Evolutionary conservation across 257 asterid species (phyloP), one percentile per base, ranked within the genome.

Genomic region (Petunia secreta): DNA sequence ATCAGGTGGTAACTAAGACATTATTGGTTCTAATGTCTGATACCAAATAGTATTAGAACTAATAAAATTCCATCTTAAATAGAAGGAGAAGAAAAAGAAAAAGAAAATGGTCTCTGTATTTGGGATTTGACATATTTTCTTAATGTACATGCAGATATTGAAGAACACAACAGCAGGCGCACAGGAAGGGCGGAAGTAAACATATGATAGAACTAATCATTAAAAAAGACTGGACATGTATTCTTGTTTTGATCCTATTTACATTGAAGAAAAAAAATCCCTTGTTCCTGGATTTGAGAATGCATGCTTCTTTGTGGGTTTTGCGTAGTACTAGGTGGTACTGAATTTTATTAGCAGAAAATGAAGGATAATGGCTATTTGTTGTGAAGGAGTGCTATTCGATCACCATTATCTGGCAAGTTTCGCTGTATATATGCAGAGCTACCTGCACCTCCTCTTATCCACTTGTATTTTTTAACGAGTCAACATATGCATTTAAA

Each of bases 161-260:
- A 89, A 89, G 88, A 89, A 89, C 80, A 89, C 92, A n/a, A 87
- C 92, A 2, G 89, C 85, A 1, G 88, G 92, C 16, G 80, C 88
- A 13, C 87, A 85, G 50, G 92, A 89, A 36, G 89, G 89, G 71
- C 77, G 89, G 75, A 87, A 89, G 75, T 89, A 84, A 80, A 71
- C 55, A 11, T 71, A 34, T 11, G 60, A 71, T 71, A 5, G 59
- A 52, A 52, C 34, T 36, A 34, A 13, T 36, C 34, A 9, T 11
- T 69, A 46, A n/a, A 44, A 25, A 44, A 14, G 9, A n/a, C 58
- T 71, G 60, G 25, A 71, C 34, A 71, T 71, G 44, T 48, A 48
- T 48, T 48, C 60, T 48, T 71, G 44, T 48, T 48, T 71, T 2
- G 60, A 71, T 71, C 77, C 77, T 71, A 11, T 25, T 59, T 48